Percentiles rank a stretch among this genome's conserved stretches.
These are phyloP conservation scores for Posidonia oceanica DNA, from an alignment of 116 monocot genomes.

Conservation along the genomic window DNA sequence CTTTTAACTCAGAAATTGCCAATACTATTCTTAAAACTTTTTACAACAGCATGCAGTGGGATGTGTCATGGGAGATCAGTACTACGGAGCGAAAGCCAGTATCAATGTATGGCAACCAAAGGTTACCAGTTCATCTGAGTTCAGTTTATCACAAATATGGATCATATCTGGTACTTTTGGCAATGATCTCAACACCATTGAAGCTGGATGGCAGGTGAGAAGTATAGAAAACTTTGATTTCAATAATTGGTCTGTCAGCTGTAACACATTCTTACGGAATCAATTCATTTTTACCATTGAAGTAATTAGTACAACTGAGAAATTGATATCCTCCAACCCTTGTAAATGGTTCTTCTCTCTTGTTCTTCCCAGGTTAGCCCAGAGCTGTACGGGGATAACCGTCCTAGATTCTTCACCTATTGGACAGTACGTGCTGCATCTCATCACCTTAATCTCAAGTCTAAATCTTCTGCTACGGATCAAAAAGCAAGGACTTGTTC, in stretches of 20 bases:
- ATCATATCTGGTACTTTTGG: slow-evolving; percentile 87
- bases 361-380: slow-evolving; percentile 51
- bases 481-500: too few species aligned
- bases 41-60: slow-evolving; percentile 75
- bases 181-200: slow-evolving; percentile 85
- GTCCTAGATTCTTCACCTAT: slow-evolving; percentile 94
- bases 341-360: too few species aligned
- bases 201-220: slow-evolving; percentile 91
- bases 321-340: too few species aligned
- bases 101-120: slow-evolving; percentile 85
- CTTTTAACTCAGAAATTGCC: too few species aligned
- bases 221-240: not conserved
- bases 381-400: slow-evolving; percentile 65
- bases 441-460: not conserved
- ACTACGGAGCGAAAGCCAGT: slow-evolving; percentile 88
- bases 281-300: too few species aligned
- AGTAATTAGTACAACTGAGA: too few species aligned
- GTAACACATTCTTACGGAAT: not conserved
- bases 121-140: slow-evolving; percentile 58
- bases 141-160: slow-evolving; percentile 97
- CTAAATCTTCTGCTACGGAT: not conserved
- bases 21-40: too few species aligned
- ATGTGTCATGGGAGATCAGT: slow-evolving; percentile 63
- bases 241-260: not conserved
- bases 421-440: slow-evolving; percentile 59